Evolutionary conservation across 2,329 filamentous ascomycete genomes (phyloP).

Genomic region (Alternaria angustiovoidea): DNA sequence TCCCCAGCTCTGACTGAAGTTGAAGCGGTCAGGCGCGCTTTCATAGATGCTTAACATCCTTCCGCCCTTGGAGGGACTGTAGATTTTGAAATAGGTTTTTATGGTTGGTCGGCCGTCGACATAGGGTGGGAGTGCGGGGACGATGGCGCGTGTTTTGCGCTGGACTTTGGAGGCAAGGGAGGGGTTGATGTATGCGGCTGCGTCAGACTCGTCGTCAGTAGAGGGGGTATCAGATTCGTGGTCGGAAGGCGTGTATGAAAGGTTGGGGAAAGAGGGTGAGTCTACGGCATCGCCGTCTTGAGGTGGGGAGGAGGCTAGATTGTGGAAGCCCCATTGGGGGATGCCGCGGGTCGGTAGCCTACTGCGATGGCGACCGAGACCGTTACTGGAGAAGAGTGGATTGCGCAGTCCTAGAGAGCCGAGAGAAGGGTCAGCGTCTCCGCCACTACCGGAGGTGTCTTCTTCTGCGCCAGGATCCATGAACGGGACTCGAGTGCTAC

Average conservation of each 20-base stretch:
- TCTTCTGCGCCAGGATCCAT: slow-evolving; percentile 43
- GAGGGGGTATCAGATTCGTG: slow-evolving; percentile 38
- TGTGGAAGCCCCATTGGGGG: slow-evolving; percentile 23
- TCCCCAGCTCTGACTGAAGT: slow-evolving; percentile 68
- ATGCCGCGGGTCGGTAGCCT: slow-evolving; percentile 26
- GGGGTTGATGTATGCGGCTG: slow-evolving; percentile 37
- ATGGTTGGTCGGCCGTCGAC: slow-evolving; percentile 65
- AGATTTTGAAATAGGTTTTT: slow-evolving; percentile 69
- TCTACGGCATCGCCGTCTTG: slow-evolving; percentile 24
- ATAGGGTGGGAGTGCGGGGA: slow-evolving; percentile 61
- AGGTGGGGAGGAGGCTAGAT: slow-evolving; percentile 24
- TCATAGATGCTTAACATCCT: slow-evolving; percentile 67
- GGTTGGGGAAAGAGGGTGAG: slow-evolving; percentile 31
- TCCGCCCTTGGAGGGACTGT: slow-evolving; percentile 66
- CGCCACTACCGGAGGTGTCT: slow-evolving; percentile 57
- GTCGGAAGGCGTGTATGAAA: slow-evolving; percentile 27
- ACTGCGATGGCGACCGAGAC: slow-evolving; percentile 30
- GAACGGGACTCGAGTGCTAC: slow-evolving; percentile 31
- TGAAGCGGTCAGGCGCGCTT: slow-evolving; percentile 65
- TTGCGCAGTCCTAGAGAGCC: slow-evolving; percentile 37
- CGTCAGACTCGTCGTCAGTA: slow-evolving; percentile 35
- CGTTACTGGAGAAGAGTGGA: slow-evolving; percentile 30
- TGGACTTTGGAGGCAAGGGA: slow-evolving; percentile 26
- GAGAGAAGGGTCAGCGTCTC: slow-evolving; percentile 53
- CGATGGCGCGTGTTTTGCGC: slow-evolving; percentile 27